Percentiles rank a stretch among this genome's conserved stretches.
phyloP scores from a whole-genome alignment of 306 rosid genomes.

The Gynostemma pentaphyllum region DNA sequence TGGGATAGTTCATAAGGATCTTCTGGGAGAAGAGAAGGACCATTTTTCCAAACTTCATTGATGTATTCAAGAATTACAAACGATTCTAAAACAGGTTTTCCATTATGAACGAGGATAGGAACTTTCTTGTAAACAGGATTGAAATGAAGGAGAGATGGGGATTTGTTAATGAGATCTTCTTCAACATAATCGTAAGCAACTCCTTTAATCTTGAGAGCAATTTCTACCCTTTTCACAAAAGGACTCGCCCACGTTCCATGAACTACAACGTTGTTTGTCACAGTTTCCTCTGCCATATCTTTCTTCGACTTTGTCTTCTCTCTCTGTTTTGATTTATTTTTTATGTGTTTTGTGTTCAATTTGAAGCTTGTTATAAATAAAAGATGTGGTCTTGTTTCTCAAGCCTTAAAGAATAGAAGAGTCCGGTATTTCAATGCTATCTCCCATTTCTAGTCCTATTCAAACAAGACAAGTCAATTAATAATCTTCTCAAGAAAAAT shows the following conservation, averaged over 20 bases:
- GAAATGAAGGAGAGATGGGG: constrained; percentile 5
- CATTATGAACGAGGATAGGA: constrained; percentile 22
- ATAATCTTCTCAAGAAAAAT: too few relatives aligned
- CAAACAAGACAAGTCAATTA: too few relatives aligned
- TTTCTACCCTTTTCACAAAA: constrained; percentile 20
- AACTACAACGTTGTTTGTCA: constrained; percentile 13
- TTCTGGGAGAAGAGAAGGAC: constrained; percentile 15
- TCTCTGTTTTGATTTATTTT: too few relatives aligned
- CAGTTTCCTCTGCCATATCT: constrained; percentile 20
- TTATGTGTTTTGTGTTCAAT: too few relatives aligned
- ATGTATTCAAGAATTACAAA: constrained; percentile 20
- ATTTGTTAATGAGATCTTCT: constrained; percentile 21
- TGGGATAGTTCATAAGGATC: constrained; percentile 15
- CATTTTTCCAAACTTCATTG: constrained; percentile 21
- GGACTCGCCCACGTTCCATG: constrained; percentile 18
- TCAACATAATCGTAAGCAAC: constrained; percentile 15
- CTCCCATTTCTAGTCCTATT: too few relatives aligned
- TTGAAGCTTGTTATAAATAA: too few relatives aligned
- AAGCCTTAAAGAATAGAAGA: too few relatives aligned
- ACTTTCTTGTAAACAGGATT: constrained; percentile 25
- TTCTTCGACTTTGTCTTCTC: neutral
- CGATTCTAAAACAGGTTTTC: constrained; percentile 22
- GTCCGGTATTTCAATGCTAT: too few relatives aligned
- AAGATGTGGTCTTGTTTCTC: too few relatives aligned
- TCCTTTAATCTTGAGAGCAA: constrained; percentile 21